A percentile compares a stretch with the other conserved stretches of the same genome.
Conservation (phyloP, 495 filamentous ascomycete genomes). For the Aspergillus bridgeri region DNA sequence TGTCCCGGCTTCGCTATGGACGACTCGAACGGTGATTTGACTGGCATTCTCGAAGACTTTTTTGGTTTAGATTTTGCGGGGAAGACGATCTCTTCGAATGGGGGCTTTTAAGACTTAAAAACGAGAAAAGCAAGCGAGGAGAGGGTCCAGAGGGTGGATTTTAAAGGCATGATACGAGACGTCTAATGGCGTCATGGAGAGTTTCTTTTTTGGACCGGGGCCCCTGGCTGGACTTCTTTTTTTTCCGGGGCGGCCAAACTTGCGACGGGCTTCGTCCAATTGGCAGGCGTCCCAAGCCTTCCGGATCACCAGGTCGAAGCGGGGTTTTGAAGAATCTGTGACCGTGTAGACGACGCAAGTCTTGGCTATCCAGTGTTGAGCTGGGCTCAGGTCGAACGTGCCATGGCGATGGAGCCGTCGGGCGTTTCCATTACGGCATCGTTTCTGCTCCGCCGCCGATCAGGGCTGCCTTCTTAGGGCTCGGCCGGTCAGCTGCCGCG, state of each 20-base stretch:
- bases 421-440: constrained; percentile 25
- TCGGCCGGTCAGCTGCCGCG: constrained; percentile 4
- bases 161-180: constrained; percentile 9
- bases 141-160: not conserved
- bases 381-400: not conserved
- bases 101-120: not conserved
- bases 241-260: constrained; percentile 9
- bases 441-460: constrained; percentile 13
- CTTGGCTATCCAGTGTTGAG: constrained; percentile 15
- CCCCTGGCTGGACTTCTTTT: not conserved
- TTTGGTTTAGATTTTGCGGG: not conserved
- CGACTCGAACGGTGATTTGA: constrained; percentile 61
- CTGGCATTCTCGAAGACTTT: constrained; percentile 31
- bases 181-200: constrained; percentile 14
- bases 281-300: not conserved
- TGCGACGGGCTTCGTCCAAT: not conserved
- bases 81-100: not conserved
- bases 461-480: constrained; percentile 1
- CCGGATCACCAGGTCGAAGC: constrained; percentile 12
- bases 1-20: constrained; percentile 71
- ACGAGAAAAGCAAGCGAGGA: not conserved
- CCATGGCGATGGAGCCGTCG: constrained; percentile 10
- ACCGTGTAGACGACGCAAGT: constrained; percentile 8
- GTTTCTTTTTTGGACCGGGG: constrained; percentile 6
- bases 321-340: constrained; percentile 14